Base-by-base conservation (phyloP, 257 asterid genomes). In the Petunia secreta region DNA sequence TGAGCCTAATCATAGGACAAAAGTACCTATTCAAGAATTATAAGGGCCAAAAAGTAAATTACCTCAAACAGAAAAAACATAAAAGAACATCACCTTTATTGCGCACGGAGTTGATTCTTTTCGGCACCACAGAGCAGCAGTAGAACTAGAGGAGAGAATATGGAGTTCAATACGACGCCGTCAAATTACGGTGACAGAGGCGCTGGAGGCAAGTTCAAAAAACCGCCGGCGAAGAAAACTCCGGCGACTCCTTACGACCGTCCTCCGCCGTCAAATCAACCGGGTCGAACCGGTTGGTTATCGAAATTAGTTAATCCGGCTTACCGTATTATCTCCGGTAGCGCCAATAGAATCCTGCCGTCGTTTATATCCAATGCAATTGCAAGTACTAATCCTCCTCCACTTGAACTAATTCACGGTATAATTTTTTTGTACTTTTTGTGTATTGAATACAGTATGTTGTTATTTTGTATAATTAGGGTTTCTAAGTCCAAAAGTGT, bases 301-400 rank as follows among this genome's bases (percentile, higher is more conserved):
- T 82, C 90, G 48, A 86, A 83, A 79, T 62, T 88, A 25, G 86
- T 87, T 43, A 88, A 85, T 83, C 91, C 91, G 15, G 91, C 90
- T 5, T 84, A 78, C 82, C 90, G 88, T 44, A 84, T 88, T 3
- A 82, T 88, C 0, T 59, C 84, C 16, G 83, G 84, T 38, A 85
- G 89, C 77, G 89, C 90, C 53, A 85, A 62, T 76, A 83, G 67
- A 48, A 77, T 86, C 11, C 40, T 88, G 41, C 87, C 90, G 37
- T 66, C 85, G 52, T 85, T 85, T 73, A 80, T 86, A 8, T 81
- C 84, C 71, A 75, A 80, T 68, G 5, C 83, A 1, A 34, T 55
- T 8, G 25, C 79, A 48, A 13, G 83, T 41, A 74, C 14, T 25
- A 25, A 25, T 25, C 60, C 71, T n/a, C 64, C 84, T 58, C 84